These are phyloP conservation scores for Pleurotus ostreatus DNA, from an alignment of 768 basidiomycete genomes.

Conservation along the genomic window DNA sequence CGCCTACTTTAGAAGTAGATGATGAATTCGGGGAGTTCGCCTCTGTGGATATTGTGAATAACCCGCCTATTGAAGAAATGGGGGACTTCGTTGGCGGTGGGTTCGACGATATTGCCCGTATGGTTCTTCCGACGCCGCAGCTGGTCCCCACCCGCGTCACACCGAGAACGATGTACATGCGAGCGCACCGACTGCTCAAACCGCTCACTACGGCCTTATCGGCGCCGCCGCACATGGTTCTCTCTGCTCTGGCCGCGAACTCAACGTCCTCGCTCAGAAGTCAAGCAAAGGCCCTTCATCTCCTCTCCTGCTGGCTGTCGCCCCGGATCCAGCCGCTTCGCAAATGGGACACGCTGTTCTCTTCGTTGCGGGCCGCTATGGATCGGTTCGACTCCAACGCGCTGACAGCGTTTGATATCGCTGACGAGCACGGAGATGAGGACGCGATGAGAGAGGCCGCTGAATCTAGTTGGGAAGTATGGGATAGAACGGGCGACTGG, in stretches of 20 bases:
- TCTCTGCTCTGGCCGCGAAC: constrained; percentile 52
- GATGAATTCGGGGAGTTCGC: constrained; percentile 93
- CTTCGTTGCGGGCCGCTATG: constrained; percentile 70
- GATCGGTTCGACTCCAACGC: constrained; percentile 87
- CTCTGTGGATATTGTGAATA: constrained; percentile 32
- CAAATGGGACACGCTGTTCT: constrained; percentile 56
- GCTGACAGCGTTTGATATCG: constrained; percentile 85
- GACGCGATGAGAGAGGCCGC: constrained; percentile 77
- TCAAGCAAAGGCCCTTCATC: constrained; percentile 66
- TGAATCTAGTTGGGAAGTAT: constrained; percentile 82
- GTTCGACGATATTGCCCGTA: constrained; percentile 18
- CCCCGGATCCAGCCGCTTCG: constrained; percentile 65
- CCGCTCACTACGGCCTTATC: constrained; percentile 55
- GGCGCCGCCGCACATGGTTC: constrained; percentile 61
- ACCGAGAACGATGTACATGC: constrained; percentile 57
- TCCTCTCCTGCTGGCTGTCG: constrained; percentile 76
- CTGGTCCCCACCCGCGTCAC: constrained; percentile 27
- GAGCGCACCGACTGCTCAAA: constrained; percentile 61
- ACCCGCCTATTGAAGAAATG: constrained; percentile 35
- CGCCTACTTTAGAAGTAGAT: constrained; percentile 64
- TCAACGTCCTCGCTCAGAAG: constrained; percentile 36
- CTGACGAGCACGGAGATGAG: constrained; percentile 74
- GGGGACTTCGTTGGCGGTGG: constrained; percentile 39
- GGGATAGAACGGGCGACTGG: constrained; percentile 64
- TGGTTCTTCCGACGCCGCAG: constrained; percentile 21